Conservation (phyloP, 768 basidiomycete genomes). For the Saitozyma sp. region DNA sequence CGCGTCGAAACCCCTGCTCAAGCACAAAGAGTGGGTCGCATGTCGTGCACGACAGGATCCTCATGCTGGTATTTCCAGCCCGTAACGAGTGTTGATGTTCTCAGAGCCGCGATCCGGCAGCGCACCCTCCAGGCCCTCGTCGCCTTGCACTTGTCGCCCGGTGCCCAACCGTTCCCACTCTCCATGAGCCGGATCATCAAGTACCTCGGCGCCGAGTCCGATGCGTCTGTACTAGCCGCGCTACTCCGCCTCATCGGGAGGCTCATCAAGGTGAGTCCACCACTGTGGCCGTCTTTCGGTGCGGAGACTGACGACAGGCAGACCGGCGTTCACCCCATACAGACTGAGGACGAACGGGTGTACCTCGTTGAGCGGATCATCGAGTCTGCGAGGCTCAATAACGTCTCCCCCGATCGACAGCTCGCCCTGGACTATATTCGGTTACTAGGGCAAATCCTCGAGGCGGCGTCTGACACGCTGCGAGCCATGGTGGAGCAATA, state of each 20-base stretch:
- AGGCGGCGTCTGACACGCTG: not conserved
- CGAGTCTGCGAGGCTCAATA: not conserved
- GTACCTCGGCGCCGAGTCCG: conserved; percentile 11
- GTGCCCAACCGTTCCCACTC: conserved; percentile 23
- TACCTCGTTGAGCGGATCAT: conserved; percentile 28
- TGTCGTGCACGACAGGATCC: no score
- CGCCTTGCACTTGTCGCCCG: conserved; percentile 14
- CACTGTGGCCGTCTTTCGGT: not conserved
- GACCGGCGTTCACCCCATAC: conserved; percentile 16
- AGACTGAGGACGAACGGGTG: conserved; percentile 18
- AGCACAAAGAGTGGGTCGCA: conserved; percentile 29
- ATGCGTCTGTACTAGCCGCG: conserved; percentile 11
- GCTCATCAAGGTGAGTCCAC: conserved; percentile 22
- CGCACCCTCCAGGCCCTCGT: conserved; percentile 24
- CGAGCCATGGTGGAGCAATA: conserved; percentile 1
- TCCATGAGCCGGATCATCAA: conserved; percentile 28
- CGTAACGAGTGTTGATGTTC: not conserved
- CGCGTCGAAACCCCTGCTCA: conserved; percentile 19
- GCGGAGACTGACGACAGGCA: conserved; percentile 1
- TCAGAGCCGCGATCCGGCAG: conserved; percentile 26
- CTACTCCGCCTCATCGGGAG: conserved; percentile 17
- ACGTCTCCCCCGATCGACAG: not conserved
- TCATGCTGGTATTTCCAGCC: not conserved
- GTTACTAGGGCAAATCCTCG: not conserved
- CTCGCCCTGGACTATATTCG: not conserved